phyloP scores from a whole-genome alignment of 2,329 filamentous ascomycete species.

The Pseudocercospora eumusae region DNA sequence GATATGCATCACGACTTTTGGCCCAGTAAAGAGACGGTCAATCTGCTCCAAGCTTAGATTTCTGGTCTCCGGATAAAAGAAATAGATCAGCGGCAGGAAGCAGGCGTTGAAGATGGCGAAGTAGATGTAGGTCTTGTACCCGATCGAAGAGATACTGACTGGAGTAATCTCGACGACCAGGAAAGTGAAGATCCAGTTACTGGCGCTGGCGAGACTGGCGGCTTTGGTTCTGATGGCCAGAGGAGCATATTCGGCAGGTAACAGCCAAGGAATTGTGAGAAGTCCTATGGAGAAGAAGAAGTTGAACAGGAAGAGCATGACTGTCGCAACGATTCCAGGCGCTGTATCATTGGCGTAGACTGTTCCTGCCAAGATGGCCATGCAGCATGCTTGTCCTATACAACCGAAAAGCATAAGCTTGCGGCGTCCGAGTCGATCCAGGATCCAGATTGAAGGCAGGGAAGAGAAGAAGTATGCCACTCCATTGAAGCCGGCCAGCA shows the following conservation, averaged over 20 bases:
- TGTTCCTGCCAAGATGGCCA: constrained; percentile 51
- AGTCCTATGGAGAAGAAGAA: constrained; percentile 40
- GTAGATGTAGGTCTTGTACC: constrained; percentile 43
- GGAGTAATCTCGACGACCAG: constrained; percentile 44
- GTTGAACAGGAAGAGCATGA: constrained; percentile 47
- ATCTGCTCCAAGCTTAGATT: constrained; percentile 56
- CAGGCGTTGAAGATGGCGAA: constrained; percentile 55
- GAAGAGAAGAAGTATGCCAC: constrained; percentile 45
- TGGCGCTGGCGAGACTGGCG: constrained; percentile 80
- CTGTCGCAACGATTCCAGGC: constrained; percentile 45
- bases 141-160: constrained; percentile 40
- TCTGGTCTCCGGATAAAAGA: constrained; percentile 50
- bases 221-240: constrained; percentile 94
- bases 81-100: constrained; percentile 62
- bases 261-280: constrained; percentile 84
- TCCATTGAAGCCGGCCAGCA: constrained; percentile 54
- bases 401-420: constrained; percentile 44
- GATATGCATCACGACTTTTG: constrained; percentile 26
- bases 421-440: constrained; percentile 60
- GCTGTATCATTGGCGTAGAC: constrained; percentile 44
- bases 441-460: constrained; percentile 43
- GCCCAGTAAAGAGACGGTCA: constrained; percentile 51
- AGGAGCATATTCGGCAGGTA: constrained; percentile 91
- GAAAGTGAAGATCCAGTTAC: constrained; percentile 45
- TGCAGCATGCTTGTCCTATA: constrained; percentile 42